phyloP scores from a whole-genome alignment of 2,329 filamentous ascomycete species.

The Colletotrichum limetticola region DNA sequence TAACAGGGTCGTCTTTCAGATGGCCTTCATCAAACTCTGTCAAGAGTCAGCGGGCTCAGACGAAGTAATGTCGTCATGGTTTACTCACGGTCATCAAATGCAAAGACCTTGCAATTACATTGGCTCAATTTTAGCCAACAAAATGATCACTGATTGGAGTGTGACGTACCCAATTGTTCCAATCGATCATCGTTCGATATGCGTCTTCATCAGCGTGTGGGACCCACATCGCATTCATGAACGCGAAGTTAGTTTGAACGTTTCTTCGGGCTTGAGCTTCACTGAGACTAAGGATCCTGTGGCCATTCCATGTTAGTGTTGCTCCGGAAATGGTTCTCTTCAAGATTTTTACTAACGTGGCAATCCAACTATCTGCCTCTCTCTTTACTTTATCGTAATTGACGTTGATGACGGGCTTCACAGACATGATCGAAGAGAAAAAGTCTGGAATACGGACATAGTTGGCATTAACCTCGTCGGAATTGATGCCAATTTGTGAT shows the following conservation, averaged over 20 bases:
- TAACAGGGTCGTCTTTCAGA: not conserved
- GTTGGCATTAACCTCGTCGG: not conserved
- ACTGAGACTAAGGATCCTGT: not conserved
- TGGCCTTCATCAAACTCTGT: not conserved
- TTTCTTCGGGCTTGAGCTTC: not conserved
- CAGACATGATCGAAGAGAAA: not conserved
- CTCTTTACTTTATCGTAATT: not conserved
- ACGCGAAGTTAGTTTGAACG: not conserved
- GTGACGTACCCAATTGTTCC: not conserved
- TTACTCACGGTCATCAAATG: not conserved
- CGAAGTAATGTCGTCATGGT: not conserved
- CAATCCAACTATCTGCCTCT: not conserved
- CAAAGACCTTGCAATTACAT: not conserved
- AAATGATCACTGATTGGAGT: not conserved
- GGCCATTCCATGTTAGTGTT: no score
- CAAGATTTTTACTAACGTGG: not conserved
- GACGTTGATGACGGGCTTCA: not conserved
- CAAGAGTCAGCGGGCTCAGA: not conserved
- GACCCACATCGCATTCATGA: not conserved
- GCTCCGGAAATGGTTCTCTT: no score
- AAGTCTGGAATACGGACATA: not conserved
- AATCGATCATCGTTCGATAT: not conserved
- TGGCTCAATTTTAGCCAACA: not conserved
- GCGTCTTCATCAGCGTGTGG: not conserved
- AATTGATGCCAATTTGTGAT: not conserved